Percentiles rank a stretch among this genome's conserved stretches.
Evolutionary conservation across 768 basidiomycete species (phyloP).

Genomic region (Rhodocollybia butyracea): DNA sequence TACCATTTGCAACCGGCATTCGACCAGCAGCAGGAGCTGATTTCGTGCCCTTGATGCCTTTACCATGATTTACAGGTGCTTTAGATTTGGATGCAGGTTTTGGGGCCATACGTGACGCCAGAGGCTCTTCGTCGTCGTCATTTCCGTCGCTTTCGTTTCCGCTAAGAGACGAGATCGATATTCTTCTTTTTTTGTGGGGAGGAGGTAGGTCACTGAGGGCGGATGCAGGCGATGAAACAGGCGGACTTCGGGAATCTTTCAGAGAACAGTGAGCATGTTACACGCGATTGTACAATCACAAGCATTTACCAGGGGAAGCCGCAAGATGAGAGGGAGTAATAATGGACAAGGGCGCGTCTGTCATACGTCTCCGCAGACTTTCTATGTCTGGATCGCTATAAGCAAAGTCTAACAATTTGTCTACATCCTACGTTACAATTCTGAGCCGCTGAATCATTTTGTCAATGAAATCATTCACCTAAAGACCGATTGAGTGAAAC

Average conservation of each 20-base stretch:
- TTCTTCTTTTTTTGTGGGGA: constrained; percentile 48
- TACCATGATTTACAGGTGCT: constrained; percentile 17
- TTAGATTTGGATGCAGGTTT: constrained; percentile 19
- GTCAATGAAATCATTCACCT: constrained; percentile 7
- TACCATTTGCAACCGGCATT: constrained; percentile 35
- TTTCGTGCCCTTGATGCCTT: constrained; percentile 40
- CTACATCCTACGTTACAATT: constrained; percentile 53
- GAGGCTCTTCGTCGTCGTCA: constrained; percentile 58
- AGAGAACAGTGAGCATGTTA: constrained; percentile 15
- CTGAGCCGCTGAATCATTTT: not conserved
- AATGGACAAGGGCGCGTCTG: constrained; percentile 40
- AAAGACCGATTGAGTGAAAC: not conserved
- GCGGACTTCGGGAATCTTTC: constrained; percentile 22
- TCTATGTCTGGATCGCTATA: constrained; percentile 69
- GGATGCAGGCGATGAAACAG: constrained; percentile 47
- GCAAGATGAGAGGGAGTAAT: constrained; percentile 44
- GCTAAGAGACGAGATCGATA: constrained; percentile 52
- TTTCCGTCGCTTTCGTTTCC: constrained; percentile 46
- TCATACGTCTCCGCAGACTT: constrained; percentile 71
- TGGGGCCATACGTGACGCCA: constrained; percentile 43
- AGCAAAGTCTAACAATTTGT: constrained; percentile 74
- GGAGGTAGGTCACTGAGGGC: constrained; percentile 46
- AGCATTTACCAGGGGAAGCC: constrained; percentile 50
- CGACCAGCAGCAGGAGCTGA: constrained; percentile 24
- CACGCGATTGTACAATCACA: constrained; percentile 6